These are phyloP conservation scores for Macrotyloma uniflorum DNA, from an alignment of 306 rosid genomes.

Conservation along the genomic window DNA sequence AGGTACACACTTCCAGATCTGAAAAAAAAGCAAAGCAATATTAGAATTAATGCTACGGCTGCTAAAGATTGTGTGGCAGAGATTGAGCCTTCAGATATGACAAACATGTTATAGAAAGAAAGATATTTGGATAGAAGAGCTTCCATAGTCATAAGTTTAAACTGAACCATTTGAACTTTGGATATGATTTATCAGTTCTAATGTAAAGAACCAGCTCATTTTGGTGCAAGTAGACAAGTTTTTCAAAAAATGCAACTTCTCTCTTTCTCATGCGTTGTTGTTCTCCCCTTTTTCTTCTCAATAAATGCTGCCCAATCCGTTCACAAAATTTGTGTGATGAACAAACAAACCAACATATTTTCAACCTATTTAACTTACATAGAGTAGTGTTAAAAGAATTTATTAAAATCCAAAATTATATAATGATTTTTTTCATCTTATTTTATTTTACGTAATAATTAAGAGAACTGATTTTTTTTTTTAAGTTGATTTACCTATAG, in stretches of 20 bases:
- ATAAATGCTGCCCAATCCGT: conserved; percentile 20
- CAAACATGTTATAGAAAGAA: conserved; percentile 3
- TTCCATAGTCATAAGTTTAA: conserved; percentile 44
- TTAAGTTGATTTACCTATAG: no score
- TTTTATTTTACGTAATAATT: no score
- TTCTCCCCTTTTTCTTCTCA: conserved; percentile 1
- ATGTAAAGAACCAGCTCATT: conserved; percentile 21
- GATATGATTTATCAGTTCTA: conserved; percentile 30
- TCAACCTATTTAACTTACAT: neutral
- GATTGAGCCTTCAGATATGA: conserved; percentile 31
- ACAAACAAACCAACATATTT: neutral
- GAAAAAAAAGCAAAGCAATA: conserved; percentile 40
- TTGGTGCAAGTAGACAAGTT: conserved; percentile 20
- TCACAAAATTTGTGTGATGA: conserved; percentile 46
- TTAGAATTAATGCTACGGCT: conserved; percentile 40
- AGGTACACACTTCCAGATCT: conserved; percentile 54
- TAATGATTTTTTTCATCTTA: no score
- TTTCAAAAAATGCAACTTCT: conserved; percentile 5
- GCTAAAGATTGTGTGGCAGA: conserved; percentile 39
- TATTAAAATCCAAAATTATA: no score
- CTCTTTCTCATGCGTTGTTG: conserved; percentile 31
- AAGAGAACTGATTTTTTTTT: no score
- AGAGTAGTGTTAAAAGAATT: neutral
- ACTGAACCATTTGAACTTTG: conserved; percentile 4
- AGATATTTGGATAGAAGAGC: conserved; percentile 16